Conservation (phyloP, 345 rosid species). For the Rhodomyrtus tomentosa region DNA sequence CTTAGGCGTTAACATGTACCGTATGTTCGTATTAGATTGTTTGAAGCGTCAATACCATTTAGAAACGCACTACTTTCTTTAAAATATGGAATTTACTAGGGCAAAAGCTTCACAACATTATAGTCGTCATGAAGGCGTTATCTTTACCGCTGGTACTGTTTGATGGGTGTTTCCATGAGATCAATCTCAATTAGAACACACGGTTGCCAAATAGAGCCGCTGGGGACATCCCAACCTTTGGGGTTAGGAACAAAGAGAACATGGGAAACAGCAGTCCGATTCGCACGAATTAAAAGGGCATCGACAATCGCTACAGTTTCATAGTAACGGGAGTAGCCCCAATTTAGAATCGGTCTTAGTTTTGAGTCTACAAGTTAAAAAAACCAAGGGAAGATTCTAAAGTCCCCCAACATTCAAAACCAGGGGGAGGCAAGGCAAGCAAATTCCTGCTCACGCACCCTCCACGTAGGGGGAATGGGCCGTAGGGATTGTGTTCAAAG, state of each 20-base stretch:
- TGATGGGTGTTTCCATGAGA: too few relatives aligned
- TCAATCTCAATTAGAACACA: neutral
- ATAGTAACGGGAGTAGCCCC: neutral
- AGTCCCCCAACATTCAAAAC: neutral
- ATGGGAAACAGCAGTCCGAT: neutral
- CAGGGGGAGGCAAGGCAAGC: too few relatives aligned
- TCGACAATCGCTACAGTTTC: neutral
- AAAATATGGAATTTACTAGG: neutral
- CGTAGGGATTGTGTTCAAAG: neutral
- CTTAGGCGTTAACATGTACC: fast-evolving
- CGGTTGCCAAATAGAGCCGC: neutral
- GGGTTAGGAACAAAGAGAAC: neutral
- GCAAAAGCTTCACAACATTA: neutral
- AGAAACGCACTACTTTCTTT: neutral
- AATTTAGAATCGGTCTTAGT: neutral
- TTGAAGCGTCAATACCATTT: neutral
- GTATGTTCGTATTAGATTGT: neutral
- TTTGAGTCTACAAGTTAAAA: neutral
- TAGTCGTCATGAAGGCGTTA: neutral
- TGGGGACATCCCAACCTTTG: neutral
- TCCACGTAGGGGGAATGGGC: neutral
- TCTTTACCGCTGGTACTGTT: neutral
- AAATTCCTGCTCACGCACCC: neutral
- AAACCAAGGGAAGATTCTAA: neutral
- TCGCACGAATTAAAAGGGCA: neutral